phyloP scores from a whole-genome alignment of 1,284 basidiomycete genomes.

The Microbotryum saponariae region DNA sequence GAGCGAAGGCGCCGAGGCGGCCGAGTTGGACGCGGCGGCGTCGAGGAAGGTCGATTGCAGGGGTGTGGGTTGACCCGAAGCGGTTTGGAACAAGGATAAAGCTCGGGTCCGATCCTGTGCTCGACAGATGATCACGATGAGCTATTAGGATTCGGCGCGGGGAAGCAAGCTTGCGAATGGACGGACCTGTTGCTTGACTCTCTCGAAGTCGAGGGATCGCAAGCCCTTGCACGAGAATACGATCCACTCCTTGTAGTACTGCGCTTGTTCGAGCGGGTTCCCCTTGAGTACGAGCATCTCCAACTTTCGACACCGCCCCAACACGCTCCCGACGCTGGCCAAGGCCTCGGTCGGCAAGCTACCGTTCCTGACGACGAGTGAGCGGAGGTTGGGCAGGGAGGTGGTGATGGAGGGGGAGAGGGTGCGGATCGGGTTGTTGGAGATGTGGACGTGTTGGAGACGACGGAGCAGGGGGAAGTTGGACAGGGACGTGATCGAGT shows the following conservation, averaged over 20 bases:
- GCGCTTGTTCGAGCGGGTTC: constrained; percentile 86
- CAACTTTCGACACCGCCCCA: constrained; percentile 68
- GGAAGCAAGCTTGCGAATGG: background rate
- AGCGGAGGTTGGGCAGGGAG: constrained; percentile 73
- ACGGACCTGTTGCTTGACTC: constrained; percentile 87
- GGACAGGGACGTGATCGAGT: constrained; percentile 78
- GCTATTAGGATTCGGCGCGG: too few species aligned
- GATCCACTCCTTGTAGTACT: constrained; percentile 90
- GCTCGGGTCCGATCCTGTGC: constrained; percentile 66
- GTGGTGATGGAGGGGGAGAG: constrained; percentile 72
- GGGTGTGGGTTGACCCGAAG: constrained; percentile 61
- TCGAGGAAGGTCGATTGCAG: constrained; percentile 70
- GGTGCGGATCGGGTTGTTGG: constrained; percentile 77
- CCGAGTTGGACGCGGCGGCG: constrained; percentile 58
- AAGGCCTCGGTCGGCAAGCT: constrained; percentile 55
- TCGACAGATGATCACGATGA: background rate
- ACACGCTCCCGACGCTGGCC: constrained; percentile 67
- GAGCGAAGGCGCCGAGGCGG: constrained; percentile 45
- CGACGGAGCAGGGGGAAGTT: constrained; percentile 77
- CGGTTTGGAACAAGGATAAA: constrained; percentile 64
- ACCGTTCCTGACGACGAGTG: constrained; percentile 58
- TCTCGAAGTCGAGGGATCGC: constrained; percentile 91
- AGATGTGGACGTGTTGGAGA: constrained; percentile 67
- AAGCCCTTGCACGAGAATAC: constrained; percentile 52
- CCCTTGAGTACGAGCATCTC: constrained; percentile 76